These are phyloP conservation scores for Leccinum pellstonianum DNA, from an alignment of 768 basidiomycete genomes.

Conservation along the genomic window DNA sequence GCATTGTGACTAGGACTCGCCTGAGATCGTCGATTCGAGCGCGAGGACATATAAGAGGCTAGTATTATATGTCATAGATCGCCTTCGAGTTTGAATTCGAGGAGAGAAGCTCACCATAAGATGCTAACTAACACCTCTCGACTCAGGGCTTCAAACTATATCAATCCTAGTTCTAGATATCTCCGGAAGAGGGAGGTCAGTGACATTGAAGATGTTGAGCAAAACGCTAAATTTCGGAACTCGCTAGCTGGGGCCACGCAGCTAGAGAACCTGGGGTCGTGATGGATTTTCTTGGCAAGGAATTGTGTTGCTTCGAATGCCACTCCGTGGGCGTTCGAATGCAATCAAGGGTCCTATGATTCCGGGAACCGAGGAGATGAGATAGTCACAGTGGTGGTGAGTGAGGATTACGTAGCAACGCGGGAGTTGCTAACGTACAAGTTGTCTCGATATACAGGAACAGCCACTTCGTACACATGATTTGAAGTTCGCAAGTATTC, in stretches of 20 bases:
- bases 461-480: no score
- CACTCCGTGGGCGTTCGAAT: not conserved
- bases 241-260: not conserved
- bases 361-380: not conserved
- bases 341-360: not conserved
- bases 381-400: not conserved
- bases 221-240: not conserved
- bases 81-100: not conserved
- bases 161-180: not conserved
- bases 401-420: not conserved
- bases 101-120: not conserved
- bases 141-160: not conserved
- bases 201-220: not conserved
- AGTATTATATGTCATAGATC: not conserved
- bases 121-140: not conserved
- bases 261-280: not conserved
- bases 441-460: no score
- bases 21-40: not conserved
- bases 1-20: not conserved
- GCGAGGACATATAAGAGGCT: no score
- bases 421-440: not conserved
- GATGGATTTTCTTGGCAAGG: not conserved
- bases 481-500: no score
- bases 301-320: not conserved
- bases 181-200: not conserved